Base-by-base conservation (phyloP, 2,329 filamentous ascomycete genomes). In the Arthrobotrys sinensis region DNA sequence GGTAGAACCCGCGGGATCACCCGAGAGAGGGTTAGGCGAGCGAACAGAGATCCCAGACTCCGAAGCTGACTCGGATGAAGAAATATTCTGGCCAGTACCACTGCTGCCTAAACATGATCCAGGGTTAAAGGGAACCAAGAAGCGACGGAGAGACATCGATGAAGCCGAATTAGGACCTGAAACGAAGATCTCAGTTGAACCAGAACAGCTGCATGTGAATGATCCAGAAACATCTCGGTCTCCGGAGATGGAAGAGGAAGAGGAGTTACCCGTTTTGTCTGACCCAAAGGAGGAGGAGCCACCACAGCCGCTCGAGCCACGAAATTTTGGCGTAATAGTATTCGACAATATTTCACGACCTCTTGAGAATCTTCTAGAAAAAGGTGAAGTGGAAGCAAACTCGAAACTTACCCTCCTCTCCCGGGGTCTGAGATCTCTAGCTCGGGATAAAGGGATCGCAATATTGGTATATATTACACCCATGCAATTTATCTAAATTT, bases 61-160 rank as follows among this genome's bases (percentile, higher is more conserved):
- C 7, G 60, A 72, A 28, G 75, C 75, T 32, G 75, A 78, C 38
- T 78, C 75, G 6, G 75, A 78, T 11, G 75, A 78, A 24, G 75
- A 78, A 14, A 78, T 78, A 63, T 64, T 72, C 50, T 78, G 75
- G 75, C 75, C 75, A 7, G n/a, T 72, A 4, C 75, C 67, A 28
- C 14, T 40, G 11, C 34, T 53, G 8, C 67, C 62, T n/a, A 78
- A 78, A 43, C 62, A 78, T 14, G 75, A 78, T 46, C 53, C 57
- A 2, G 75, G 75, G 14, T 10, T 71, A 48, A 40, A 62, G 12
- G 12, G 28, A 34, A 53, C 6, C 14, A 70, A 43, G 62, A 67
- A 75, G 8, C 36, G 62, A 11, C 36, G 36, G 43, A 46, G 28
- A 78, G 24, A 52, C 65, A 32, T 6, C 4, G 4, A 2, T 3